Percentiles rank a stretch among this genome's conserved stretches.
Evolutionary conservation across 176 grass and related monocot species (phyloP).

Genomic region (Triticum urartu): DNA sequence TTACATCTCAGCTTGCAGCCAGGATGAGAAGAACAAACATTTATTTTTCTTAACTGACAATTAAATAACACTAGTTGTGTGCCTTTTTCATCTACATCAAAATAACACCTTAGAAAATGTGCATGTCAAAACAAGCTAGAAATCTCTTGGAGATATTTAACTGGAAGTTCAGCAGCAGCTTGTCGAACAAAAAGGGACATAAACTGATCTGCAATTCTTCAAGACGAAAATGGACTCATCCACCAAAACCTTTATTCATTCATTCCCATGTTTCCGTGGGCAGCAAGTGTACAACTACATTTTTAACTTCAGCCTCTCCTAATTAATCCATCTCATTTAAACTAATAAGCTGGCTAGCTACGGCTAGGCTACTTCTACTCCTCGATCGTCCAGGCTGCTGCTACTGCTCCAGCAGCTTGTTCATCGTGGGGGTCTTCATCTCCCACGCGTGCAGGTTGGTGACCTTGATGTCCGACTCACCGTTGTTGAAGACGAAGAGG

Average conservation of each 20-base stretch:
- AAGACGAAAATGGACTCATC: background rate
- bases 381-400: background rate
- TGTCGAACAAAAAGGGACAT: too few relatives aligned
- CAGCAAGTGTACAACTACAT: background rate
- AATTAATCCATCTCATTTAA: background rate
- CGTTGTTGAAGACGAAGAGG: background rate
- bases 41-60: background rate
- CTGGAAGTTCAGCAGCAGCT: too few relatives aligned
- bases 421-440: background rate
- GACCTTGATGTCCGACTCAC: background rate
- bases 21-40: background rate
- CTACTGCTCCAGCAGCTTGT: background rate
- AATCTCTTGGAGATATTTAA: background rate
- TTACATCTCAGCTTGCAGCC: background rate
- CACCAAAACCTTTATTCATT: background rate
- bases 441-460: background rate
- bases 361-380: background rate
- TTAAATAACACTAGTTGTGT: background rate
- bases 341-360: background rate
- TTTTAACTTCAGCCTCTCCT: background rate
- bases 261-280: background rate
- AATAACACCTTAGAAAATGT: background rate
- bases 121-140: background rate
- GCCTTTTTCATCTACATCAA: background rate
- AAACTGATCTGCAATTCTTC: too few relatives aligned